Conservation (phyloP, 2,329 filamentous ascomycete species). For the Chaetomium globosum region DNA sequence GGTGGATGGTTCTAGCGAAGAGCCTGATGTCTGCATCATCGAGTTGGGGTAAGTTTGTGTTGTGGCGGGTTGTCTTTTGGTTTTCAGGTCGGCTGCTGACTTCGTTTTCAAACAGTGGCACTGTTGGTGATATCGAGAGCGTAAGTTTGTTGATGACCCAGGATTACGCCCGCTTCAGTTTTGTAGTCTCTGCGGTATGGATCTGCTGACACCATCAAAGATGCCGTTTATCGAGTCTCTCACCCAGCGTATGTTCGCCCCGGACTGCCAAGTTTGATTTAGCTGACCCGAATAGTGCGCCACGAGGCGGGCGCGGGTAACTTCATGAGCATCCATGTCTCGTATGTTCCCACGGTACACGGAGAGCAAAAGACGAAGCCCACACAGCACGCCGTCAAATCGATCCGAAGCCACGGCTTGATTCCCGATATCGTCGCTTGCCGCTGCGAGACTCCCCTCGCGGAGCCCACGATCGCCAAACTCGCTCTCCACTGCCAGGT, state of each 20-base stretch:
- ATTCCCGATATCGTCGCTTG: constrained; percentile 81
- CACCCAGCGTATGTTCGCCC: constrained; percentile 23
- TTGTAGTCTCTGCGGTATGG: not conserved
- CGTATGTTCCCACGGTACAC: constrained; percentile 72
- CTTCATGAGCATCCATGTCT: constrained; percentile 87
- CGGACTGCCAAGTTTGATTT: not conserved
- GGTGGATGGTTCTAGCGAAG: constrained; percentile 78
- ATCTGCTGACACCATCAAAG: constrained; percentile 18
- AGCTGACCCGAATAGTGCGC: constrained; percentile 16
- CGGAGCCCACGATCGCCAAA: constrained; percentile 75
- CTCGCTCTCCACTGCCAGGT: constrained; percentile 90
- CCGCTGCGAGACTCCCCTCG: constrained; percentile 78
- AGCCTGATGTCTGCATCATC: constrained; percentile 91
- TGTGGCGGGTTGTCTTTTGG: not conserved
- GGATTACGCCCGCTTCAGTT: not conserved
- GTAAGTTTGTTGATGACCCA: constrained; percentile 8
- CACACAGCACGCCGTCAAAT: constrained; percentile 85
- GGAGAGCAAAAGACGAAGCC: constrained; percentile 94
- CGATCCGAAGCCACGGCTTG: constrained; percentile 78
- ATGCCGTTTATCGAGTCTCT: constrained; percentile 31
- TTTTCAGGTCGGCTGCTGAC: not conserved
- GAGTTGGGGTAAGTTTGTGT: constrained; percentile 45
- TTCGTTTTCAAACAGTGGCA: constrained; percentile 20
- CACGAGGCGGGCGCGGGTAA: constrained; percentile 64
- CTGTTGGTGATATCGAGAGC: constrained; percentile 30